These are phyloP conservation scores for Geranium rotundifolium DNA, from an alignment of 345 rosid species.

Conservation along the genomic window DNA sequence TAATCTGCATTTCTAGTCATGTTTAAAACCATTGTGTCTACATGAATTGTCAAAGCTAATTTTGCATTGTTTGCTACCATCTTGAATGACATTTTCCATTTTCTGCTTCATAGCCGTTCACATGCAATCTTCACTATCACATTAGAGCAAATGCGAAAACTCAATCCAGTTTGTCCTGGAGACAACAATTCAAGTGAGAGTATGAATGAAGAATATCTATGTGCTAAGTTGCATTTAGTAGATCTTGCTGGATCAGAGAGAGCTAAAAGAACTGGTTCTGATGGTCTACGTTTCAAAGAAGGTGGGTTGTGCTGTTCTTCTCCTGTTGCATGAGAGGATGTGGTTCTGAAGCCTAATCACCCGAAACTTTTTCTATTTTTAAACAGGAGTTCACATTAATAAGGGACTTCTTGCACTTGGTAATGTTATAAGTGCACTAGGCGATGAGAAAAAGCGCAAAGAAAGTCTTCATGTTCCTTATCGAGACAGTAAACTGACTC, in stretches of 20 bases:
- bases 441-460: conserved; percentile 96
- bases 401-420: conserved; percentile 99
- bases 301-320: conserved; percentile 31
- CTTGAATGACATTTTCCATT: conserved; percentile 4
- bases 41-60: neutral
- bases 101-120: conserved; percentile 62
- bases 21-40: conserved; percentile 2
- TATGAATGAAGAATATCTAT: conserved; percentile 42
- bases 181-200: conserved; percentile 40
- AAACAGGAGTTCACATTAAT: conserved; percentile 88
- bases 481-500: conserved; percentile 94
- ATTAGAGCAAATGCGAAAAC: conserved; percentile 85
- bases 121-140: conserved; percentile 99
- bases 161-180: conserved; percentile 43
- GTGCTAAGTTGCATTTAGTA: neutral
- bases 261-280: neutral
- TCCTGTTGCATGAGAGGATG: neutral
- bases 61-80: neutral
- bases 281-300: conserved; percentile 31
- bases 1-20: neutral
- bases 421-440: conserved; percentile 96
- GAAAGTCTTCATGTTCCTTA: conserved; percentile 91
- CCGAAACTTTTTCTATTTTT: conserved; percentile 15
- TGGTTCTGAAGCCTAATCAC: conserved; percentile 5
- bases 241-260: neutral